A percentile compares a stretch with the other conserved stretches of the same genome.
Conservation (phyloP, 164 flowering plant genomes). For the Chimonanthus praecox region DNA sequence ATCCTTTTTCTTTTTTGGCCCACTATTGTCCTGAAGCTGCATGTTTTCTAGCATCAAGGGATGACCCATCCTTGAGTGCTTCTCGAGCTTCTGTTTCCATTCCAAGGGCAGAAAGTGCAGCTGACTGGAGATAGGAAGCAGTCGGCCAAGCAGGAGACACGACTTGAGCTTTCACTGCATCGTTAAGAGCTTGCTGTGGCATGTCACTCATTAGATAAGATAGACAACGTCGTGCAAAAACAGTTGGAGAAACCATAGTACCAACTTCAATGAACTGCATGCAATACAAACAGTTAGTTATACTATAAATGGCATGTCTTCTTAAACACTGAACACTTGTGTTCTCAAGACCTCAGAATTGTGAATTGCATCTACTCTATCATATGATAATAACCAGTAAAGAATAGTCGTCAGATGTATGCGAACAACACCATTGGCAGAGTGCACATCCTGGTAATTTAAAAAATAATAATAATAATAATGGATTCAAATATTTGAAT, state of each 20-base stretch:
- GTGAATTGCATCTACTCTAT: too few species aligned
- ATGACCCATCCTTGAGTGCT: conserved; percentile 71
- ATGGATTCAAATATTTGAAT: too few species aligned
- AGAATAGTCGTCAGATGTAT: too few species aligned
- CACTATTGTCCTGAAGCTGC: conserved; percentile 13
- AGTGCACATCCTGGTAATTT: too few species aligned
- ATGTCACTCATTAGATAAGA: conserved; percentile 68
- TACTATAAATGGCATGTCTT: too few species aligned
- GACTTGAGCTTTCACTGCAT: conserved; percentile 84
- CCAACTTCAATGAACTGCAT: conserved; percentile 89
- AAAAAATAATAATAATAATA: too few species aligned
- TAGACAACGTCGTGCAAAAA: conserved; percentile 82
- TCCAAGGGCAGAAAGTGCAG: conserved; percentile 59
- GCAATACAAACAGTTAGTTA: neutral
- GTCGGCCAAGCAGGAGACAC: conserved; percentile 78
- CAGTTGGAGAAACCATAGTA: conserved; percentile 89
- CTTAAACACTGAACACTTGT: too few species aligned
- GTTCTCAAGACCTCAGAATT: too few species aligned
- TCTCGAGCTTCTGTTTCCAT: conserved; percentile 71
- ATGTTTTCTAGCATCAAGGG: conserved; percentile 51
- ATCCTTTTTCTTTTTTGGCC: neutral
- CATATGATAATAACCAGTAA: too few species aligned
- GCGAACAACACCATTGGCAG: too few species aligned
- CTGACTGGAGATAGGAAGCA: conserved; percentile 81
- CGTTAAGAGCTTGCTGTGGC: conserved; percentile 79